Base-by-base conservation (phyloP, 768 basidiomycete genomes). In the Dioszegia aurantiaca region DNA sequence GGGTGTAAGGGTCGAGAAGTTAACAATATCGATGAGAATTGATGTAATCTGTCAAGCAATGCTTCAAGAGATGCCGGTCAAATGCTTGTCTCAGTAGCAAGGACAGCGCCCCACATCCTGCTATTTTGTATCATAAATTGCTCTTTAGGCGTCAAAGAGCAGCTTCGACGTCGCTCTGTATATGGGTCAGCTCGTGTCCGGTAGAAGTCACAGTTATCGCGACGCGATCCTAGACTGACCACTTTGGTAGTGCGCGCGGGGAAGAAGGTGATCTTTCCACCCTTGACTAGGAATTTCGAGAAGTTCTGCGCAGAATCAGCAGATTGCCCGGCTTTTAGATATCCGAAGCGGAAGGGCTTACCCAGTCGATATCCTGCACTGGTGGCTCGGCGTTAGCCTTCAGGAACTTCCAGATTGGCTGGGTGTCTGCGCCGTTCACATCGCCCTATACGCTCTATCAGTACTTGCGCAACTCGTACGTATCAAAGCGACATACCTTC, bases 351-450 rank as follows among this genome's bases (percentile, higher is more conserved):
- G 41, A 12, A 46, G 12, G 17, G 64, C 69, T 41, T 44, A 73
- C 72, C 77, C 77, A 77, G 59, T 69, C 67, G 39, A 76, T 74
- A 19, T 69, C 63, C 43, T 73, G 47, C 11, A 77, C 73, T 3
- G 70, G 65, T n/a, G 68, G 55, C n/a, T 67, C 61, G 8, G 72
- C 63, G 53, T 69, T 52, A 23, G 65, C 60, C 45, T 77, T 77
- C 39, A 77, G 62, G 55, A 65, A 64, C 55, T 72, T 73, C 75
- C 72, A 77, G 52, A 77, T 71, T 14, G 65, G 64, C 56, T 77
- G 75, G 37, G 77, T 68, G 16, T 70, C 71, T 1, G 69, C 56
- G 3, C 77, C 77, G 52, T 77, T 77, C n/a, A 77, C 77, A 56
- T 77, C 77, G 24, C 58, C 70, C 65, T 72, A 19, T 28, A 28